Percentiles rank a stretch among this genome's conserved stretches.
Conservation (phyloP, 768 basidiomycete species). For the Mycena haematopus region DNA sequence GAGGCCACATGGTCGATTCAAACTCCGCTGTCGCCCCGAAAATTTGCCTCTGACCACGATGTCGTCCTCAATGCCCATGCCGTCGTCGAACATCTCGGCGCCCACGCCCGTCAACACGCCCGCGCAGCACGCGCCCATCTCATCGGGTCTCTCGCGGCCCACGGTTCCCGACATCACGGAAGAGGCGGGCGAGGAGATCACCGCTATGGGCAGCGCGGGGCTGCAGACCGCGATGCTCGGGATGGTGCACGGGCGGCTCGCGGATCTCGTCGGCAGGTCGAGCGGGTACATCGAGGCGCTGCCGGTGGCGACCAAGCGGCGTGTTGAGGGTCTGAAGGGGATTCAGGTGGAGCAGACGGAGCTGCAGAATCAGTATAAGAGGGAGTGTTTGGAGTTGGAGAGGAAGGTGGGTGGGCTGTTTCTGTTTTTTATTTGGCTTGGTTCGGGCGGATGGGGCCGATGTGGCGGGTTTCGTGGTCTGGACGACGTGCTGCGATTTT, state of each 20-base stretch:
- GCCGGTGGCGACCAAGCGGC: conserved; percentile 79
- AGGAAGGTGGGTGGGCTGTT: conserved; percentile 72
- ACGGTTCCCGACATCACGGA: conserved; percentile 89
- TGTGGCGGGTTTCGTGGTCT: too few species aligned
- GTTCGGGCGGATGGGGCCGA: neutral
- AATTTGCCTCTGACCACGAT: conserved; percentile 41
- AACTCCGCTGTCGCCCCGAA: conserved; percentile 16
- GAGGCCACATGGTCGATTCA: neutral
- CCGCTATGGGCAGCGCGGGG: conserved; percentile 44
- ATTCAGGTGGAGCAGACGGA: conserved; percentile 91
- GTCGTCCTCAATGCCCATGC: conserved; percentile 71
- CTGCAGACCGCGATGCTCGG: conserved; percentile 74
- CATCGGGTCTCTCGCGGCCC: conserved; percentile 80
- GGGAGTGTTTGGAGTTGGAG: conserved; percentile 93
- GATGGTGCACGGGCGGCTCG: conserved; percentile 89
- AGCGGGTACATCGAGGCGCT: conserved; percentile 95
- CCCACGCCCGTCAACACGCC: conserved; percentile 96
- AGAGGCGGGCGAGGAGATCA: conserved; percentile 59
- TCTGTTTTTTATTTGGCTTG: neutral
- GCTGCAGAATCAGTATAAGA: conserved; percentile 92
- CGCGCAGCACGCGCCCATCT: conserved; percentile 80
- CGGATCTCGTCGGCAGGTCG: conserved; percentile 84
- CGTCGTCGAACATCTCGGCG: conserved; percentile 58
- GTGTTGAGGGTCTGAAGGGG: conserved; percentile 91
- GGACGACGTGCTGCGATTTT: too few species aligned